Evolutionary conservation across 805 yeast genomes (phyloP).

Genomic region (Tetrapisispora fleetii): DNA sequence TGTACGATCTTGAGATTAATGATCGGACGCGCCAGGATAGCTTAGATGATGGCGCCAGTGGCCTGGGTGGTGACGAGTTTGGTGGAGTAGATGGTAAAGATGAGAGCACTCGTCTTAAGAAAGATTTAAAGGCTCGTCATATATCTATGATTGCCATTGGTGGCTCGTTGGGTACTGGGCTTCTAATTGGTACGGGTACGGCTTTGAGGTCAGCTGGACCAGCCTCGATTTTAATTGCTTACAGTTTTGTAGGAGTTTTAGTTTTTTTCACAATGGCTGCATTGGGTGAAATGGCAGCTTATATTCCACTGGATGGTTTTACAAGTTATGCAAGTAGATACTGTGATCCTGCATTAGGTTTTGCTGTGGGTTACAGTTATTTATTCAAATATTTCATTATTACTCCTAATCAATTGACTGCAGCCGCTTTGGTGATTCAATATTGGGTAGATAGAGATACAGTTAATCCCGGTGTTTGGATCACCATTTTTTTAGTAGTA

Average conservation of each 20-base stretch:
- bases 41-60: not conserved
- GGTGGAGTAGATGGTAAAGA: slow-evolving; percentile 10
- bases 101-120: slow-evolving; percentile 11
- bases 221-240: slow-evolving; percentile 46
- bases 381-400: slow-evolving; percentile 39
- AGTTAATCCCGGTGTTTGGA: slow-evolving; percentile 37
- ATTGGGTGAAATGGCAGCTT: slow-evolving; percentile 61
- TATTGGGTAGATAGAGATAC: slow-evolving; percentile 36
- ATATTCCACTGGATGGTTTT: slow-evolving; percentile 58
- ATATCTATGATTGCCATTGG: slow-evolving; percentile 71
- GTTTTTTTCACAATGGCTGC: slow-evolving; percentile 63
- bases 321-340: slow-evolving; percentile 48
- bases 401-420: slow-evolving; percentile 38
- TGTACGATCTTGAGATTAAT: not conserved
- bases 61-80: not conserved
- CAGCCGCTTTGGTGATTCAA: slow-evolving; percentile 38
- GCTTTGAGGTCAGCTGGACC: slow-evolving; percentile 65
- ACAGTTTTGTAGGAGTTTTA: slow-evolving; percentile 57
- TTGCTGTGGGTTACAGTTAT: slow-evolving; percentile 38
- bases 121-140: slow-evolving; percentile 42
- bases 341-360: slow-evolving; percentile 39
- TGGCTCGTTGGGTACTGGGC: slow-evolving; percentile 76
- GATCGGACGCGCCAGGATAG: not conserved
- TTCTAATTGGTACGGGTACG: slow-evolving; percentile 66
- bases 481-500: slow-evolving; percentile 33